Conservation (phyloP, 129 eudicot genomes). For the Arctium lappa region DNA sequence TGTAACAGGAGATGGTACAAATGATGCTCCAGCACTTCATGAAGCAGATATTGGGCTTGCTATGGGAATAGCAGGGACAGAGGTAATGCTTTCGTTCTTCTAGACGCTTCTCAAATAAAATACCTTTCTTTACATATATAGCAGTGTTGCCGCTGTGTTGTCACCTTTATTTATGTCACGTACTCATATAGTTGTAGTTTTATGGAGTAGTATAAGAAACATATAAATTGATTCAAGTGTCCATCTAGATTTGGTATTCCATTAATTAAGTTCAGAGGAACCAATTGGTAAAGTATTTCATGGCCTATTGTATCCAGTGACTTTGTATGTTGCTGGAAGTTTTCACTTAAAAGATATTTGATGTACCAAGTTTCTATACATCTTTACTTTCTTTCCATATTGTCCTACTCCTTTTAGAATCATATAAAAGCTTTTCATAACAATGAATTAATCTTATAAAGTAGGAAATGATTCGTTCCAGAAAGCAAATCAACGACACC, state of each 20-base stretch:
- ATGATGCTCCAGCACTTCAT: conserved; percentile 98
- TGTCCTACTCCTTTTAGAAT: neutral
- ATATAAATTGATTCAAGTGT: too few species aligned
- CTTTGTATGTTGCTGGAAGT: too few species aligned
- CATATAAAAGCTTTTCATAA: neutral
- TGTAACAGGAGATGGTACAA: conserved; percentile 97
- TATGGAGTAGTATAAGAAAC: too few species aligned
- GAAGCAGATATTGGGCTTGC: conserved; percentile 99
- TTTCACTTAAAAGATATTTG: too few species aligned
- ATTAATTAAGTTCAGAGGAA: too few species aligned
- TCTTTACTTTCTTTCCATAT: neutral
- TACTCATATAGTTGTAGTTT: too few species aligned
- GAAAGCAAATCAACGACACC: neutral
- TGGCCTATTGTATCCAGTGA: too few species aligned
- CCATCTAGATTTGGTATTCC: too few species aligned
- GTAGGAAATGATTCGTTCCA: neutral
- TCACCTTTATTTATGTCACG: neutral
- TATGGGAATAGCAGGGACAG: conserved; percentile 97
- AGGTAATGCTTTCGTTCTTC: conserved; percentile 41
- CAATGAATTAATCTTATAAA: neutral
- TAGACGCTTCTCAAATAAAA: neutral
- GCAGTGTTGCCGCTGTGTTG: neutral
- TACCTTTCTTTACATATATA: neutral
- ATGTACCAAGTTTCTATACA: neutral
- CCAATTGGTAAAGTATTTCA: too few species aligned